Evolutionary conservation across 495 filamentous ascomycete species (phyloP).

Genomic region (Echria macrotheca): DNA sequence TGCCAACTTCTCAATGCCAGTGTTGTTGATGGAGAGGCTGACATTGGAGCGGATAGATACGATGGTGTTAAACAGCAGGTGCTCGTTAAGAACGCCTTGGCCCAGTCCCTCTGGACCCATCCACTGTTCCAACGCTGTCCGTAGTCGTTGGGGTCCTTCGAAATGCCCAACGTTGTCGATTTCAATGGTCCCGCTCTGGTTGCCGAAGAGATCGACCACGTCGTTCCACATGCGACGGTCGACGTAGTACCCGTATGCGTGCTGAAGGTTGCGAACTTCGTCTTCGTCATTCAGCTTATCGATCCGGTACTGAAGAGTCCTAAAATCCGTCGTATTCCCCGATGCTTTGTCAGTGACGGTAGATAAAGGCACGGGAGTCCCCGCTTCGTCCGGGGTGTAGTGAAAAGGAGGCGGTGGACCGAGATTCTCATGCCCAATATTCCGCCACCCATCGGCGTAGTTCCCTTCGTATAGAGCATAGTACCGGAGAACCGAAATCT

Average conservation of each 20-base stretch:
- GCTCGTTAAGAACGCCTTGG: constrained; percentile 17
- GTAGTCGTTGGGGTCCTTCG: neutral
- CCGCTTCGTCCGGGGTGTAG: constrained; percentile 12
- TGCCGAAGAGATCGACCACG: constrained; percentile 11
- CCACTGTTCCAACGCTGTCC: neutral
- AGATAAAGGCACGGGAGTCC: neutral
- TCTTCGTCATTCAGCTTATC: constrained; percentile 17
- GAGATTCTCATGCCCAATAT: neutral
- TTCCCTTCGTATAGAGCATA: constrained; percentile 14
- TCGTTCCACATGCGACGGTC: constrained; percentile 19
- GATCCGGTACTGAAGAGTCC: too few relatives aligned
- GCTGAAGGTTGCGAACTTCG: constrained; percentile 19
- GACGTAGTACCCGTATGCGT: constrained; percentile 17
- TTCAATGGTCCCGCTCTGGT: constrained; percentile 7
- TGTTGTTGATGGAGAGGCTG: constrained; percentile 7
- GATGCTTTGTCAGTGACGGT: constrained; percentile 6
- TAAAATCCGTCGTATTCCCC: too few relatives aligned
- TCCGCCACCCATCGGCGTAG: constrained; percentile 14
- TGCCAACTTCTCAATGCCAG: neutral
- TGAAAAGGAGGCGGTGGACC: constrained; percentile 12
- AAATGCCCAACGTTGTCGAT: constrained; percentile 3
- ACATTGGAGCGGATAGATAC: too few relatives aligned
- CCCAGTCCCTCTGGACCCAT: constrained; percentile 16
- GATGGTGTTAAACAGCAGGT: constrained; percentile 14
- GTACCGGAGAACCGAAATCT: constrained; percentile 16